Evolutionary conservation across 2,329 filamentous ascomycete genomes (phyloP).

Genomic region (Trichoderma aggressivum): DNA sequence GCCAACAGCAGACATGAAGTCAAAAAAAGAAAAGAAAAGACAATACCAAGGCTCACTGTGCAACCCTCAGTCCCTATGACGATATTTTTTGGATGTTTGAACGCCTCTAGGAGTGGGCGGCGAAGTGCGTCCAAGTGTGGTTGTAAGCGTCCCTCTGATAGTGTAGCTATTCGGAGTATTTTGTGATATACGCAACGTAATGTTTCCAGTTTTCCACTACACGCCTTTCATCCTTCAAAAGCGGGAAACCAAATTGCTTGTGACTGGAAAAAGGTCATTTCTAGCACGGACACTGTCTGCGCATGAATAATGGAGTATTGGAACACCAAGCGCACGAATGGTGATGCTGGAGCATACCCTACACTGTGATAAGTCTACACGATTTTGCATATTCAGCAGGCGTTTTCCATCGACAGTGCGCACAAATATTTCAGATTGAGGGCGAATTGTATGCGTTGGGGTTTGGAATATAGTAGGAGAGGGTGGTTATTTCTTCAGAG

Average conservation of each 20-base stretch:
- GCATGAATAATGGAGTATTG: background rate
- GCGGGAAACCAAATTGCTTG: background rate
- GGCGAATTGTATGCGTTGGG: background rate
- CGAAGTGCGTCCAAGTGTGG: background rate
- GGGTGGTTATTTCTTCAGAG: background rate
- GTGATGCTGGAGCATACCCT: background rate
- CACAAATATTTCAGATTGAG: background rate
- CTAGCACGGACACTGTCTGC: background rate
- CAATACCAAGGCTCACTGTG: background rate
- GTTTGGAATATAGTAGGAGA: background rate
- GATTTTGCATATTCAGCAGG: background rate
- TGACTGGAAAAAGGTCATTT: background rate
- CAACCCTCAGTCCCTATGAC: background rate
- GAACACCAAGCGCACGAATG: background rate
- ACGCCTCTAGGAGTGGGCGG: background rate
- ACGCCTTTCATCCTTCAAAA: background rate
- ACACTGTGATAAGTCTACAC: background rate
- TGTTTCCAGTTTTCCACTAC: background rate
- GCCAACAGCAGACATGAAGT: background rate
- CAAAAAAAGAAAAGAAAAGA: too few relatives aligned
- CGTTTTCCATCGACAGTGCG: background rate
- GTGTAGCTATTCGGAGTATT: background rate
- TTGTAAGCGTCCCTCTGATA: background rate
- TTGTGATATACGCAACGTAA: background rate
- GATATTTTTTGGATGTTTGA: background rate